Evolutionary conservation across 192 early-diverging fungal species (phyloP).

Genomic region (Coemansia sp.): DNA sequence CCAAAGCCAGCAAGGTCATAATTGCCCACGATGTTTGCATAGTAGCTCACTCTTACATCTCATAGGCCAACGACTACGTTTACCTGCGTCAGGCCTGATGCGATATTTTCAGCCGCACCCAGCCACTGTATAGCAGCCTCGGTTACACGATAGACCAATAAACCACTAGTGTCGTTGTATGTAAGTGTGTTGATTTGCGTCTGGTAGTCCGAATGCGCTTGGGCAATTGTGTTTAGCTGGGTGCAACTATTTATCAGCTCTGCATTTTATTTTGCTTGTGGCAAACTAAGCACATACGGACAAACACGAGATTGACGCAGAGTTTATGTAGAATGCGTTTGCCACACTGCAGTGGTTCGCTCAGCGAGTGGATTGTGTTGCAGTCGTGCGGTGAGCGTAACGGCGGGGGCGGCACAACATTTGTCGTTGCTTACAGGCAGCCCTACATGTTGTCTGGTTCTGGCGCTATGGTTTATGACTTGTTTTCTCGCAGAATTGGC

Average conservation of each 20-base stretch:
- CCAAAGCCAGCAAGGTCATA: slow-evolving; percentile 40
- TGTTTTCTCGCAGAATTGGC: slow-evolving; percentile 20
- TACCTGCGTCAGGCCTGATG: slow-evolving; percentile 19
- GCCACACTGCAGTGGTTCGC: slow-evolving; percentile 77
- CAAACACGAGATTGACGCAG: slow-evolving; percentile 59
- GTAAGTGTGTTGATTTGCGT: slow-evolving; percentile 17
- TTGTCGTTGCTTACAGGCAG: slow-evolving; percentile 20
- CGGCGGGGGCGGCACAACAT: slow-evolving; percentile 39
- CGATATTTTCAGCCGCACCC: slow-evolving; percentile 33
- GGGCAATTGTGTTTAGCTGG: slow-evolving; percentile 25
- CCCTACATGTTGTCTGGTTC: no score
- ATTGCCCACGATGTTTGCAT: slow-evolving; percentile 40
- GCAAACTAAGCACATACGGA: slow-evolving; percentile 70
- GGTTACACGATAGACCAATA: slow-evolving; percentile 22
- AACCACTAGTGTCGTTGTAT: slow-evolving; percentile 24
- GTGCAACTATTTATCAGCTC: no score
- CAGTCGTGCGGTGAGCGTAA: slow-evolving; percentile 43
- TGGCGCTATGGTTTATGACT: no score
- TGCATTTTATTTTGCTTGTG: no score
- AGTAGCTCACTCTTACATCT: slow-evolving; percentile 23
- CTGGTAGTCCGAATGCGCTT: slow-evolving; percentile 38
- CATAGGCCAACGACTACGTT: slow-evolving; percentile 11
- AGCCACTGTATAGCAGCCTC: slow-evolving; percentile 21
- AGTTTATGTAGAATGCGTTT: slow-evolving; percentile 58
- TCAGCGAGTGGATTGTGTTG: slow-evolving; percentile 67